phyloP scores from a whole-genome alignment of 1,139 yeast species.

The Zhuliangozyma blackwelliae region DNA sequence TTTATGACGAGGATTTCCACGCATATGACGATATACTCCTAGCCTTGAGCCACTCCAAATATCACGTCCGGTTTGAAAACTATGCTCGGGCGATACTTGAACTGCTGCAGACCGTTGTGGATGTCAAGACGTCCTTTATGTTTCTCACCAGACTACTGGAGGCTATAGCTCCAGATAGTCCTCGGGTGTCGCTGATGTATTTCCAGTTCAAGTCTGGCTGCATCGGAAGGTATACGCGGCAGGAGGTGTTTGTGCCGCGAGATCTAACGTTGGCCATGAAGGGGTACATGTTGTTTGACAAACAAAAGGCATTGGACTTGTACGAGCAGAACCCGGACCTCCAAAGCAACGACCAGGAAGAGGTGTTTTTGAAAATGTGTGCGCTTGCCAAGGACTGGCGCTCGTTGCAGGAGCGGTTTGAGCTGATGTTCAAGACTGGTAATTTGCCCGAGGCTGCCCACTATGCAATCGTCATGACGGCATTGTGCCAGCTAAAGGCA shows the following conservation, averaged over 20 bases:
- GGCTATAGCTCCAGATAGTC: conserved; percentile 2
- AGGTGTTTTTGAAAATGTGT: conserved; percentile 43
- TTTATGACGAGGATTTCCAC: not conserved
- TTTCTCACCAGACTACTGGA: conserved; percentile 9
- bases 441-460: conserved; percentile 54
- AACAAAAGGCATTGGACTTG: conserved; percentile 21
- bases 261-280: conserved; percentile 31
- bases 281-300: conserved; percentile 22
- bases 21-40: conserved; percentile 6
- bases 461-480: conserved; percentile 61
- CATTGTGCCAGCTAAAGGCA: conserved; percentile 58
- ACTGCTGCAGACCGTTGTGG: conserved; percentile 1
- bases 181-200: conserved; percentile 4
- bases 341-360: conserved; percentile 39
- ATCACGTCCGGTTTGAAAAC: not conserved
- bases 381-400: conserved; percentile 56
- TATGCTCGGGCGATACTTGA: conserved; percentile 2
- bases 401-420: conserved; percentile 58
- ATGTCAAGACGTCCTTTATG: not conserved
- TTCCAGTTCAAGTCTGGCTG: conserved; percentile 17
- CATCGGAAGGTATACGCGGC: not conserved
- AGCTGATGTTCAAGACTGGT: conserved; percentile 54
- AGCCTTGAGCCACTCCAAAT: conserved; percentile 4
- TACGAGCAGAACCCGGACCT: conserved; percentile 21
- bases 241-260: conserved; percentile 7